Evolutionary conservation across 1,284 basidiomycete species (phyloP).

Genomic region (Anthracocystis panici-leucophaei): DNA sequence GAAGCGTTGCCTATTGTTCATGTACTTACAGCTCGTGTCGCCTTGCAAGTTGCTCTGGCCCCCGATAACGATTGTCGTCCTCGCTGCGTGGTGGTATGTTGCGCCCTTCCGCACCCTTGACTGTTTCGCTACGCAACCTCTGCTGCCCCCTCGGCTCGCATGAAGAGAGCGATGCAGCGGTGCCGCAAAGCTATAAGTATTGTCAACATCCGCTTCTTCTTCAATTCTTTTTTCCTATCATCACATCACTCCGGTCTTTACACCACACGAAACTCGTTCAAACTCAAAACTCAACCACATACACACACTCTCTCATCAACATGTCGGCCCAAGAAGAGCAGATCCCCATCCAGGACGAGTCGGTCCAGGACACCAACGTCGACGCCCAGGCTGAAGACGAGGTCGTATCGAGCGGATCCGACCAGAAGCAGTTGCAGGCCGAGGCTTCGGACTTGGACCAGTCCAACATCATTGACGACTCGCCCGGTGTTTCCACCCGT

Average conservation of each 20-base stretch:
- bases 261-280: constrained; percentile 16
- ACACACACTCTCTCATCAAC: constrained; percentile 1
- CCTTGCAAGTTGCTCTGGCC: background rate
- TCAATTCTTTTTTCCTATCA: background rate
- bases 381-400: constrained; percentile 54
- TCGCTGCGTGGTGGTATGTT: background rate
- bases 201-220: too few relatives aligned
- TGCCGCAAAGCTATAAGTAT: constrained; percentile 20
- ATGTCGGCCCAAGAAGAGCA: constrained; percentile 52
- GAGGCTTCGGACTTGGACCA: constrained; percentile 48
- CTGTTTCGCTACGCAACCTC: background rate
- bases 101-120: background rate
- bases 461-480: constrained; percentile 57
- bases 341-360: constrained; percentile 49
- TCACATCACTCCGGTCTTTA: background rate
- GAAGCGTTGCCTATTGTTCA: background rate
- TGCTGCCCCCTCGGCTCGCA: background rate
- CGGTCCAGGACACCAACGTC: constrained; percentile 45
- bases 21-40: background rate
- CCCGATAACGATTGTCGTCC: constrained; percentile 14
- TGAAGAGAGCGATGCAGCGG: background rate
- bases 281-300: constrained; percentile 7
- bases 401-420: constrained; percentile 28
- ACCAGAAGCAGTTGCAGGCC: constrained; percentile 38
- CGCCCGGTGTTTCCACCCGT: constrained; percentile 48